Evolutionary conservation across 2,329 filamentous ascomycete genomes (phyloP).

Genomic region (Dothistroma pini): DNA sequence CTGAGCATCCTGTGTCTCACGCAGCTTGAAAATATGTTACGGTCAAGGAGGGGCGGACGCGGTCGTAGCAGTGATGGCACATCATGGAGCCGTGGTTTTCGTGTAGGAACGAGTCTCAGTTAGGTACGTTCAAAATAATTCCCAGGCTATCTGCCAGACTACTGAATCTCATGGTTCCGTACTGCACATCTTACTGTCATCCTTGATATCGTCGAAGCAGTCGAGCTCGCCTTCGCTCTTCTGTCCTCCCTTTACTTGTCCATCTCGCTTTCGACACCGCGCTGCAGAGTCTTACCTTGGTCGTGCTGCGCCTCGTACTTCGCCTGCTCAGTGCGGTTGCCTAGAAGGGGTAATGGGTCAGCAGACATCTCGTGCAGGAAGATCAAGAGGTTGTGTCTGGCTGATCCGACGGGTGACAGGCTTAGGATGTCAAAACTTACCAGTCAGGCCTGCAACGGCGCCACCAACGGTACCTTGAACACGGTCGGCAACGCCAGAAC

Average conservation of each 20-base stretch:
- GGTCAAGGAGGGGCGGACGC: too few relatives aligned
- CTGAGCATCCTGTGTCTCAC: too few relatives aligned
- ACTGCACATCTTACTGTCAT: neutral
- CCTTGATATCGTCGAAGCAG: neutral
- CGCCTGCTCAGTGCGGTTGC: conserved; percentile 46
- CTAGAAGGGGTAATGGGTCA: neutral
- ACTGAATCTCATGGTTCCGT: neutral
- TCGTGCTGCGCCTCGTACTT: conserved; percentile 70
- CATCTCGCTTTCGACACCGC: conserved; percentile 77
- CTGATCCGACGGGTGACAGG: conserved; percentile 44
- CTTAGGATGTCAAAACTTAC: conserved; percentile 35
- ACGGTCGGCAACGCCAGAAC: conserved; percentile 54
- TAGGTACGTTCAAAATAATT: neutral
- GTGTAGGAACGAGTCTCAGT: neutral
- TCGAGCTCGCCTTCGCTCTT: neutral
- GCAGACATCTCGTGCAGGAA: neutral
- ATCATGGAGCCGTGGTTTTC: neutral
- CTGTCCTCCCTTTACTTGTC: conserved; percentile 54
- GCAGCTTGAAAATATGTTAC: too few relatives aligned
- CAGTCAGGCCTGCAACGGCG: conserved; percentile 67
- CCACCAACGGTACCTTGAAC: conserved; percentile 59
- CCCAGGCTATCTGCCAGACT: neutral
- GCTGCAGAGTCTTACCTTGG: conserved; percentile 76
- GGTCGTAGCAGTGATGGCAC: too few relatives aligned
- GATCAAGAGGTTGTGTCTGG: too few relatives aligned